A percentile compares a stretch with the other conserved stretches of the same genome.
Evolutionary conservation across 1,284 basidiomycete genomes (phyloP).

Genomic region (Tranzscheliella williamsii): DNA sequence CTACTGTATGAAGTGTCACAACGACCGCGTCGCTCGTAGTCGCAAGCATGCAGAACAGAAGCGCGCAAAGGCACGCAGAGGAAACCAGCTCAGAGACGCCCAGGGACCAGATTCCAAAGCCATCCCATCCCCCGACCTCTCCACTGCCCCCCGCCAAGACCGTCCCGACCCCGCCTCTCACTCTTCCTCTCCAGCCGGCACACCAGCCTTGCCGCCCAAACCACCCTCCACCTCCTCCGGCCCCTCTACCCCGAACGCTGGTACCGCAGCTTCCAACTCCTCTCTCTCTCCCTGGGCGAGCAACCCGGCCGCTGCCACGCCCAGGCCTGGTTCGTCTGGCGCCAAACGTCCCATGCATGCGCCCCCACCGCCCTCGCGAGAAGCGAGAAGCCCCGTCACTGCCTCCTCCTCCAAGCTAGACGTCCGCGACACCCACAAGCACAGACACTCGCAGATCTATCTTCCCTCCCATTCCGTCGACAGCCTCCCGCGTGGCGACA

Average conservation of each 20-base stretch:
- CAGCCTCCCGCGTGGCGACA: too few species aligned
- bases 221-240: neutral
- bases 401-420: too few species aligned
- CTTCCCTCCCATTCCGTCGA: too few species aligned
- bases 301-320: neutral
- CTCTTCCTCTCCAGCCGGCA: constrained; percentile 6
- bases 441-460: too few species aligned
- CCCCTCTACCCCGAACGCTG: neutral
- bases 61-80: constrained; percentile 24
- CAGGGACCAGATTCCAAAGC: constrained; percentile 5
- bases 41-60: constrained; percentile 81
- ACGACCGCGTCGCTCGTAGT: constrained; percentile 89
- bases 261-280: neutral
- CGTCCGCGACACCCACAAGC: too few species aligned
- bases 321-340: constrained; percentile 15
- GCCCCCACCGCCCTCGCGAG: constrained; percentile 32
- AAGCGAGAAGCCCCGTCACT: constrained; percentile 23
- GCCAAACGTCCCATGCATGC: constrained; percentile 36
- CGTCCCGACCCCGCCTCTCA: constrained; percentile 3
- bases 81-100: constrained; percentile 30
- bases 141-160: neutral
- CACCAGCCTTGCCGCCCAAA: constrained; percentile 5
- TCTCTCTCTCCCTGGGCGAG: constrained; percentile 24
- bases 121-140: neutral
- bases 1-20: constrained; percentile 97